phyloP scores from a whole-genome alignment of 306 rosid genomes.

The Castanea sativa region DNA sequence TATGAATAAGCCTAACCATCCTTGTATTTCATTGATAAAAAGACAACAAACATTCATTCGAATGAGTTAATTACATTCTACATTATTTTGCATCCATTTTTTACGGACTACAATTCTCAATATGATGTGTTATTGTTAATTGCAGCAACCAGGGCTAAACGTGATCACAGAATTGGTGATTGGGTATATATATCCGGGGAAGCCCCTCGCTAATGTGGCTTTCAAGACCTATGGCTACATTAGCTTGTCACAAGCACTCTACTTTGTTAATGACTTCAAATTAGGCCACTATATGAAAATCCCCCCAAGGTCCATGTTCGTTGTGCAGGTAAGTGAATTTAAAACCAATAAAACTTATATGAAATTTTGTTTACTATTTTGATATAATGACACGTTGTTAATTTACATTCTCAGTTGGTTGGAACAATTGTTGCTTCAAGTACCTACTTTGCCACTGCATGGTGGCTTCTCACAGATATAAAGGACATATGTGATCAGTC shows the following conservation, averaged over 20 bases:
- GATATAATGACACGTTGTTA: not conserved
- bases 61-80: no score
- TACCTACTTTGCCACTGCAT: constrained; percentile 55
- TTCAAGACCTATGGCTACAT: constrained; percentile 82
- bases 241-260: constrained; percentile 71
- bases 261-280: constrained; percentile 59
- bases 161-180: constrained; percentile 75
- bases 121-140: not conserved
- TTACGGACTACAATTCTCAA: no score
- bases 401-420: constrained; percentile 32
- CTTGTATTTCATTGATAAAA: not conserved
- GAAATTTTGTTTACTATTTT: not conserved
- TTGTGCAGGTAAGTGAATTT: constrained; percentile 44
- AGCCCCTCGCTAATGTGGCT: constrained; percentile 75
- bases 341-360: not conserved
- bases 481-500: constrained; percentile 39
- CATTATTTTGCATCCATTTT: not conserved
- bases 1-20: constrained; percentile 5
- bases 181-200: constrained; percentile 74
- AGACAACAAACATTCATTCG: not conserved
- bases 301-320: constrained; percentile 73
- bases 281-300: constrained; percentile 88
- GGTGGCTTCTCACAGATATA: constrained; percentile 62
- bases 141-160: constrained; percentile 65
- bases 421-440: constrained; percentile 54